Percentiles rank a stretch among this genome's conserved stretches.
Conservation (phyloP, 805 yeast species). For the Ogataea corticis region DNA sequence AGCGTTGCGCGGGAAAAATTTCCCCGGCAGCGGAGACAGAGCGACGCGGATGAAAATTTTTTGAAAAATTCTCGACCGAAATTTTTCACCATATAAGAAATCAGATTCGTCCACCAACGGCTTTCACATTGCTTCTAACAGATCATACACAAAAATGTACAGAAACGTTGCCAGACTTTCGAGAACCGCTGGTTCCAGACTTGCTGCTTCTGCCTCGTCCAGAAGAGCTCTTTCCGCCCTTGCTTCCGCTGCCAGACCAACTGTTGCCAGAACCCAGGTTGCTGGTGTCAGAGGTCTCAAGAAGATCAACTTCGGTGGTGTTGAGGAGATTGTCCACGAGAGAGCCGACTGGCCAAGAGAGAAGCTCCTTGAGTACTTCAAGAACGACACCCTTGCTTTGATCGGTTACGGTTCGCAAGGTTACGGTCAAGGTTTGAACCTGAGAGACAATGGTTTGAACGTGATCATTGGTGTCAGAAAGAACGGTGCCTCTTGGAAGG, state of each 20-base stretch:
- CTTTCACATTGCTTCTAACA: slow-evolving; percentile 6
- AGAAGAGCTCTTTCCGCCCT: slow-evolving; percentile 60
- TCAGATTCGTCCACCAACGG: neutral
- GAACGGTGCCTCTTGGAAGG: slow-evolving; percentile 99
- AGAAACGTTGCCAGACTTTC: slow-evolving; percentile 53
- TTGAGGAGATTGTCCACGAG: slow-evolving; percentile 94
- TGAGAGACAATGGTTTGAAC: slow-evolving; percentile 98
- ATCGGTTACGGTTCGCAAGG: slow-evolving; percentile 99
- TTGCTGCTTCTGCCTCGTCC: slow-evolving; percentile 45
- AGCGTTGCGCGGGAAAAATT: slow-evolving; percentile 1
- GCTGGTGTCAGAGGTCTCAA: slow-evolving; percentile 85
- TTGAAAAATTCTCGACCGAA: neutral
- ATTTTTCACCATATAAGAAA: neutral
- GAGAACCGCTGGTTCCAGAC: slow-evolving; percentile 44
- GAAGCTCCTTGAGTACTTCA: slow-evolving; percentile 93
- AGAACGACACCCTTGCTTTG: slow-evolving; percentile 94
- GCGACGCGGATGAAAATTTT: neutral
- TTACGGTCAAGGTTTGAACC: slow-evolving; percentile 99
- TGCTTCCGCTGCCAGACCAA: slow-evolving; percentile 48
- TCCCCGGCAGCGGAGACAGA: neutral
- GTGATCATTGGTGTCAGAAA: slow-evolving; percentile 98
- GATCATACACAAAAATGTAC: slow-evolving; percentile 22
- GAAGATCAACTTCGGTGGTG: slow-evolving; percentile 96
- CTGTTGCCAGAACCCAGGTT: slow-evolving; percentile 43
- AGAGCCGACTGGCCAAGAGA: slow-evolving; percentile 99